Base-by-base conservation (phyloP, 768 basidiomycete species). In the Leccinum aurantiacum region DNA sequence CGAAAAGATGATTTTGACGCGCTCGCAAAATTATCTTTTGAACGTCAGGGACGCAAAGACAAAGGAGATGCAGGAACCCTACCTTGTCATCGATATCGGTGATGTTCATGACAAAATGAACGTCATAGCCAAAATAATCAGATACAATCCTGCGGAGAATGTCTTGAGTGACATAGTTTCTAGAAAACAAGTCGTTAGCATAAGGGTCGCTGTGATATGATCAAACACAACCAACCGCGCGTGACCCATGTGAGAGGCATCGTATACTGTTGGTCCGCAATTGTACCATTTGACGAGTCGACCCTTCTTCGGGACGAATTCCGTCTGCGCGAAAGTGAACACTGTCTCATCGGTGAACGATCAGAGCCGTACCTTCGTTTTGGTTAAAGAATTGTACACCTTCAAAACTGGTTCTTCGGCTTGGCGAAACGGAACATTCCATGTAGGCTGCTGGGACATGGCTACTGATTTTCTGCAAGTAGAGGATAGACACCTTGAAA, bases 31-130 rank as follows among this genome's bases (percentile, higher is more conserved):
- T 98, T 72, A 98, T 99, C 97, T 98, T 66, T 8, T 35, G 38
- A n/a, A 4, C 31, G 37, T 69, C 41, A 65, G 56, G 31, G 33
- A 57, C 25, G 29, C 29, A 22, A 51, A 53, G 25, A 56, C 1
- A 49, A 58, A 47, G 24, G 41, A 54, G 52, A 53, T n/a, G 5
- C 22, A n/a, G 51, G 44, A 19, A 17, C 60, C 78, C 56, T 60
- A 91, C 96, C 86, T 99, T 99, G 82, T 98, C 97, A 69, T 99
- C 97, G 62, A 99, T 97, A 75, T 99, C 96, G 5, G 97, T 99
- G 66, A 99, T 86, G 74, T 99, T 99, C 94, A 97, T 97, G 49
- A 98, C 96, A 70, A 98, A 97, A 73, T 98, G 93, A 58, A 99
- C 90, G 71, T 98, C 92, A 69, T 95, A 98, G 25, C 92, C 91